A percentile compares a stretch with the other conserved stretches of the same genome.
These are phyloP conservation scores for Leishmania turanica DNA, from an alignment of 208 protist species.

Conservation along the genomic window DNA sequence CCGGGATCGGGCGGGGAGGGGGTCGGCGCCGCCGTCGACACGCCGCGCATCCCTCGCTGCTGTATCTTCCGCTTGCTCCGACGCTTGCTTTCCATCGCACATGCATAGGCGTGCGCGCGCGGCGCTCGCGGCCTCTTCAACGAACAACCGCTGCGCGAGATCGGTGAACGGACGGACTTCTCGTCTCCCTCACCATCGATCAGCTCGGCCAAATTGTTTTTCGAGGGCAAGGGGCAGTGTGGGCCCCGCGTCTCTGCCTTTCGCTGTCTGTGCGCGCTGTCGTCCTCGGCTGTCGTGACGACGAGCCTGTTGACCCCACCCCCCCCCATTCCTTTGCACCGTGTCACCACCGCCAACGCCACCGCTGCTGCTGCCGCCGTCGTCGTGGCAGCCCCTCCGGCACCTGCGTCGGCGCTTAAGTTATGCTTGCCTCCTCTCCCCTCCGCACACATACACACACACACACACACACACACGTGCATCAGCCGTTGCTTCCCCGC, in stretches of 20 bases:
- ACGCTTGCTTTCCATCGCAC: too few species aligned
- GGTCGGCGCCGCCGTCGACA: neutral
- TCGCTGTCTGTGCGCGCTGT: neutral
- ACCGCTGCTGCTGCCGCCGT: neutral
- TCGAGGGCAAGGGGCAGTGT: too few species aligned
- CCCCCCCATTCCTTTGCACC: neutral
- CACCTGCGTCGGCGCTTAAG: neutral
- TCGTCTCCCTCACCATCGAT: neutral
- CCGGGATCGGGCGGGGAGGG: too few species aligned
- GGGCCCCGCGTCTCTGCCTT: too few species aligned
- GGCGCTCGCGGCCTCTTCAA: neutral
- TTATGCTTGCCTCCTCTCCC: neutral
- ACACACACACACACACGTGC: neutral
- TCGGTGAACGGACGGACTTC: neutral
- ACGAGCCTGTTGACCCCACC: neutral
- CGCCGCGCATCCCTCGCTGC: neutral
- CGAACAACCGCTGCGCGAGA: neutral
- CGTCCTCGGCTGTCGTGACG: neutral
- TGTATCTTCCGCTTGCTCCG: neutral
- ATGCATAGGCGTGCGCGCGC: too few species aligned
- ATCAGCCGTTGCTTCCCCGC: too few species aligned
- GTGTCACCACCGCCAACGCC: neutral
- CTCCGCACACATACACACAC: too few species aligned
- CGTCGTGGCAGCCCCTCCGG: neutral
- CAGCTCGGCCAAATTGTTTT: neutral